Percentiles rank a stretch among this genome's conserved stretches.
Evolutionary conservation across 2,329 filamentous ascomycete species (phyloP).

Genomic region (Cladosporium sphaerospermum): DNA sequence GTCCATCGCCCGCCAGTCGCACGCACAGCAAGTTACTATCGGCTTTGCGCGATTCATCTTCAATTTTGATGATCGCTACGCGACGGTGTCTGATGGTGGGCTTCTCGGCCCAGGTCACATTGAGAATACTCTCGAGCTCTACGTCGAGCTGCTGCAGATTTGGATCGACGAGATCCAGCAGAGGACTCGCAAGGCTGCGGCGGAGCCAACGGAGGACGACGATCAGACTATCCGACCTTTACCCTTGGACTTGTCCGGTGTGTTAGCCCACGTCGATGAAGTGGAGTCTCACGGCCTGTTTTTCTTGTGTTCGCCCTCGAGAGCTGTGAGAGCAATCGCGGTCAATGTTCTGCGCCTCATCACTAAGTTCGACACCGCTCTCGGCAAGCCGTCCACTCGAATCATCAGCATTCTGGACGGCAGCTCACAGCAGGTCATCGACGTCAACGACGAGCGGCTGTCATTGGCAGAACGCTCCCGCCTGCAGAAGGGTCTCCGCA

Average conservation of each 20-base stretch:
- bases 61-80: constrained; percentile 94
- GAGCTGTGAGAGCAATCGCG: constrained; percentile 80
- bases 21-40: constrained; percentile 92
- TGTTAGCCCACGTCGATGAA: constrained; percentile 91
- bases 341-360: constrained; percentile 89
- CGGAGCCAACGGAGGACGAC: constrained; percentile 50
- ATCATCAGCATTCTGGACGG: constrained; percentile 91
- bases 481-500: constrained; percentile 81
- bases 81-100: constrained; percentile 95
- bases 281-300: constrained; percentile 95
- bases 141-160: constrained; percentile 87
- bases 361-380: constrained; percentile 83
- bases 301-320: constrained; percentile 93
- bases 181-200: constrained; percentile 68
- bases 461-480: constrained; percentile 89
- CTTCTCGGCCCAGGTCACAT: constrained; percentile 93
- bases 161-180: constrained; percentile 96
- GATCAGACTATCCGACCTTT: constrained; percentile 25
- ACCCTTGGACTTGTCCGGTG: constrained; percentile 70
- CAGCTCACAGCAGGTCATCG: constrained; percentile 80
- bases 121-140: constrained; percentile 84
- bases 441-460: constrained; percentile 84
- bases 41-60: constrained; percentile 97
- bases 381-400: constrained; percentile 68
- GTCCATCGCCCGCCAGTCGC: constrained; percentile 85